These are phyloP conservation scores for Diaporthe longicolla DNA, from an alignment of 2,329 filamentous ascomycete species.

Conservation along the genomic window DNA sequence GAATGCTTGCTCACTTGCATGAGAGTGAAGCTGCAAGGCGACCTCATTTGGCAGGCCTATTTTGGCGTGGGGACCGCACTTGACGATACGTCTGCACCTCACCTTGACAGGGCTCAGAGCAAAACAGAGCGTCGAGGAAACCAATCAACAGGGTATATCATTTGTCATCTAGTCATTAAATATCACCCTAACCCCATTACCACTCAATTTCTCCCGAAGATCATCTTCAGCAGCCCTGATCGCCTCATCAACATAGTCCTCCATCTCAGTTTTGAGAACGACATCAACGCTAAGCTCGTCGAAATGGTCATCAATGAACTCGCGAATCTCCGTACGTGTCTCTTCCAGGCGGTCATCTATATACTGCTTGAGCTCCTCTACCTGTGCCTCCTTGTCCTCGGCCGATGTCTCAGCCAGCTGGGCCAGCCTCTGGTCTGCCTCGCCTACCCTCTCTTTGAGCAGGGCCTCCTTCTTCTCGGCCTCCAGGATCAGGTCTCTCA, in stretches of 20 bases:
- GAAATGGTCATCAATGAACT: neutral
- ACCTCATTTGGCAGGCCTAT: too few relatives aligned
- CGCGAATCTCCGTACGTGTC: neutral
- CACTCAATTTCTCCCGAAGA: neutral
- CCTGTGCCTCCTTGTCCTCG: neutral
- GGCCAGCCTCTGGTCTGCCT: neutral
- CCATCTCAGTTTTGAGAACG: neutral
- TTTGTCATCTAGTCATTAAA: neutral
- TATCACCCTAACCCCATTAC: neutral
- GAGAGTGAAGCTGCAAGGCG: too few relatives aligned
- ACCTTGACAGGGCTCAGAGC: too few relatives aligned
- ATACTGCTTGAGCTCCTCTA: conserved; percentile 1
- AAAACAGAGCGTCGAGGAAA: neutral
- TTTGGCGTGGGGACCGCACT: too few relatives aligned
- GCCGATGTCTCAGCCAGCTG: neutral
- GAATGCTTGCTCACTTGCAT: too few relatives aligned
- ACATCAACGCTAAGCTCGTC: neutral
- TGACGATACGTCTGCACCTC: too few relatives aligned
- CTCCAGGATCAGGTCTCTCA: neutral
- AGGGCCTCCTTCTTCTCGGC: neutral
- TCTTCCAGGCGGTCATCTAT: neutral
- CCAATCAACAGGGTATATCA: too few relatives aligned
- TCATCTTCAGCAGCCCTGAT: neutral
- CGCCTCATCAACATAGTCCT: neutral
- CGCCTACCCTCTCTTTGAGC: neutral